Percentiles rank a stretch among this genome's conserved stretches.
phyloP scores from a whole-genome alignment of 2,329 filamentous ascomycete species.

The Neocucurbitaria cava region DNA sequence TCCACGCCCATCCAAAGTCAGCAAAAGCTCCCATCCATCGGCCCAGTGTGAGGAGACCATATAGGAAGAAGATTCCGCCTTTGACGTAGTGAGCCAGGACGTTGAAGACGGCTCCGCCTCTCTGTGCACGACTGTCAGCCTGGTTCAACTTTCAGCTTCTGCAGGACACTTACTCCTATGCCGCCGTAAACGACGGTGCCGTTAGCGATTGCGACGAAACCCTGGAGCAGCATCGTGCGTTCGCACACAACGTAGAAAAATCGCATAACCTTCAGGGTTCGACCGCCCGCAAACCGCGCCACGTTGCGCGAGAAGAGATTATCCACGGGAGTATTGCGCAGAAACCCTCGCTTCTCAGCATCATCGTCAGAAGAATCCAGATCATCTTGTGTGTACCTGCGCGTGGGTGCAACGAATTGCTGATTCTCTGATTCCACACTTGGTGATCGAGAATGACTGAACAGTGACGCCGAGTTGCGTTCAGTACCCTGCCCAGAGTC shows the following conservation, averaged over 20 bases:
- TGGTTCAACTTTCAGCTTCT: background rate
- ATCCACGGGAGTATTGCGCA: conserved; percentile 56
- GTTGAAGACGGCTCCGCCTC: conserved; percentile 74
- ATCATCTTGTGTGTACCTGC: conserved; percentile 51
- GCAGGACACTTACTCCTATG: conserved; percentile 73
- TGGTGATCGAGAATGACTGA: conserved; percentile 70
- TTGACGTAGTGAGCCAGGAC: conserved; percentile 94
- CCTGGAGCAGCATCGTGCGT: conserved; percentile 77
- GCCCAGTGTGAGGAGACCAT: conserved; percentile 84
- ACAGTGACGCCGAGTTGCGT: conserved; percentile 69
- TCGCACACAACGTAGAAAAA: conserved; percentile 74
- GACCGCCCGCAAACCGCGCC: conserved; percentile 61
- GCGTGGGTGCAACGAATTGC: conserved; percentile 47
- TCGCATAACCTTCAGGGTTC: conserved; percentile 64
- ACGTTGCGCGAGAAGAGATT: conserved; percentile 62
- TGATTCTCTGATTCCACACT: conserved; percentile 56
- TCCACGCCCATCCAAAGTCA: conserved; percentile 95
- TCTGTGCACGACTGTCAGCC: conserved; percentile 54
- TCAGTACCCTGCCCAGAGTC: conserved; percentile 72
- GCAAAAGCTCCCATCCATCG: conserved; percentile 91
- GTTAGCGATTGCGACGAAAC: conserved; percentile 74
- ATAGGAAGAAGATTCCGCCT: conserved; percentile 93
- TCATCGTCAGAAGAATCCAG: conserved; percentile 55
- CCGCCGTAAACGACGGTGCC: conserved; percentile 81
- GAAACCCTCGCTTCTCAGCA: conserved; percentile 55